These are phyloP conservation scores for Solanum pennellii DNA, from an alignment of 257 asterid species.

Conservation along the genomic window DNA sequence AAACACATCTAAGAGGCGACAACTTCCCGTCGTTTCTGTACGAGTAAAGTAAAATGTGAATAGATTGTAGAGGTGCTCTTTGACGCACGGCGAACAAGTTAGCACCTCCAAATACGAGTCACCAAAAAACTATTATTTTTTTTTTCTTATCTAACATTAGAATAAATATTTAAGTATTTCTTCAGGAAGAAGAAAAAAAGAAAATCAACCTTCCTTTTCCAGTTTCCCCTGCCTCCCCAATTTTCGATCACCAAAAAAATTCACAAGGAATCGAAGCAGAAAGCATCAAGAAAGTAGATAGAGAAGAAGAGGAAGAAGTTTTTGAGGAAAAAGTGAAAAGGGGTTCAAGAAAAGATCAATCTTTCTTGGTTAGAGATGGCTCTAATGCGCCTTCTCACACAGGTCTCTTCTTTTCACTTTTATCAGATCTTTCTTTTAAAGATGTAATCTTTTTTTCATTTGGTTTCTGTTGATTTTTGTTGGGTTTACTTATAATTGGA, in stretches of 20 bases:
- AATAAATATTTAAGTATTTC: background rate
- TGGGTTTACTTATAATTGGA: background rate
- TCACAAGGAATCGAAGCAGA: background rate
- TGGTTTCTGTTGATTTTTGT: background rate
- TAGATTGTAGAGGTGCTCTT: background rate
- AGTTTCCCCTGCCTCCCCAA: background rate
- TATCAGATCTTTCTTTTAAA: background rate
- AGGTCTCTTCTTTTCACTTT: constrained; percentile 21
- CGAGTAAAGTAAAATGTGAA: background rate
- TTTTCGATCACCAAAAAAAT: background rate
- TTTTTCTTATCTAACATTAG: background rate
- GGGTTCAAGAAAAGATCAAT: constrained; percentile 1
- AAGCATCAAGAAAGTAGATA: background rate
- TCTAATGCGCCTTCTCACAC: constrained; percentile 47
- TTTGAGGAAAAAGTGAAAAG: background rate
- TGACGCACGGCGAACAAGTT: background rate
- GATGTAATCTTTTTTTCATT: background rate
- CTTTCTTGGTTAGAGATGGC: constrained; percentile 33
- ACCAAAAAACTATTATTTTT: background rate
- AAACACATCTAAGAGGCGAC: background rate
- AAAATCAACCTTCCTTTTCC: background rate
- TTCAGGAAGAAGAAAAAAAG: background rate
- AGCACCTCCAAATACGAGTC: background rate
- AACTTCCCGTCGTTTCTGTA: background rate
- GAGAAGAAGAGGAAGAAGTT: background rate